Evolutionary conservation across 805 yeast species (phyloP), one percentile per base, ranked within the genome.

Genomic region (Candida loeiensis): DNA sequence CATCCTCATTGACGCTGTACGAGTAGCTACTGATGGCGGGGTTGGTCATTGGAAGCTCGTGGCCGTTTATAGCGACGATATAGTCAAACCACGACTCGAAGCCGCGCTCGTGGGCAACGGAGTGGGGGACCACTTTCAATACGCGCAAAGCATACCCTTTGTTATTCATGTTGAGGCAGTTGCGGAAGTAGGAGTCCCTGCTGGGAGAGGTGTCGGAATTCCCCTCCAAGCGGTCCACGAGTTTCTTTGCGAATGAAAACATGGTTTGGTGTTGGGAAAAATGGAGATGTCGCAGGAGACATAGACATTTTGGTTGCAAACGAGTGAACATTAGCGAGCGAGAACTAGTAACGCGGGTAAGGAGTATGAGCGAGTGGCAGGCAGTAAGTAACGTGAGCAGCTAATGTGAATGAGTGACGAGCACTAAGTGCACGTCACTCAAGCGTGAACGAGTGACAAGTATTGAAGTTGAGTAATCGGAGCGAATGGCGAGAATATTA

Each of bases 51-150:
- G 74, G 75, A 37, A 69, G 55, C 34, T 83, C 85, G 47, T 76
- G 82, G 33, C 85, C 87, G 50, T 91, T 86, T 41, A 89, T 67
- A 1, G 85, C 83, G n/a, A 88, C 73, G 25, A 91, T 78, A 56
- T 74, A 91, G 58, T 91, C 99, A 55, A 91, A 93, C 78, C 87
- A 84, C 7, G 93, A 72, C 60, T 89, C 95, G 20, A 93, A 58
- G 2, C 71, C 71, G 2, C 50, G 42, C 21, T 45, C 44, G 32
- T 60, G 61, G 0, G 66, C 73, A 9, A 45, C 16, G 4, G 72
- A 65, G 19, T 63, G 66, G 8, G 73, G 71, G 6, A 46, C 55
- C 14, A 69, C 71, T n/a, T 54, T 54, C 35, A 57, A 44, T 24
- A 69, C 65, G 19, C 74, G 51, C 37, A 69, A 59, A 3, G 59